These are phyloP conservation scores for Kernera saxatilis DNA, from an alignment of 345 rosid species.

Conservation along the genomic window DNA sequence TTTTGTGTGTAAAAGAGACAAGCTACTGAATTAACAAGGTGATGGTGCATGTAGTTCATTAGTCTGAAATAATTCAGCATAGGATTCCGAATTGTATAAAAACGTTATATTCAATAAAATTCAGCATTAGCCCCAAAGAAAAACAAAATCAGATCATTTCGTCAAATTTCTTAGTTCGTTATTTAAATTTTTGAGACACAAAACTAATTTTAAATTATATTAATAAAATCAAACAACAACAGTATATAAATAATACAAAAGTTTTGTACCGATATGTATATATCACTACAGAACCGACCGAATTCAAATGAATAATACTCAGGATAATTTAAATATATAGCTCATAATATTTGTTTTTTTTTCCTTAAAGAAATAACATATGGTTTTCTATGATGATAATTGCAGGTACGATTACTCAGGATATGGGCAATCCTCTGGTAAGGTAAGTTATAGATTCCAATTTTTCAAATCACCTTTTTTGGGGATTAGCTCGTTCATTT, in stretches of 20 bases:
- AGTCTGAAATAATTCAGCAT: neutral
- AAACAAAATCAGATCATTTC: neutral
- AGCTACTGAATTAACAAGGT: neutral
- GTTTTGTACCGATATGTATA: neutral
- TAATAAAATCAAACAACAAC: neutral
- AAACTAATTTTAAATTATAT: neutral
- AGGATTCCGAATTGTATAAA: neutral
- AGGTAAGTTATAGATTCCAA: slow-evolving; percentile 42
- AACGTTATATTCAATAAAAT: neutral
- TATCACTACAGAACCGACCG: neutral
- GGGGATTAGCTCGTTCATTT: neutral
- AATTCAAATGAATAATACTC: neutral
- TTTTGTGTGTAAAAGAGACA: neutral
- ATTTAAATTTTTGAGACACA: neutral
- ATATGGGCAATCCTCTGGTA: slow-evolving; percentile 84
- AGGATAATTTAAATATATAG: neutral
- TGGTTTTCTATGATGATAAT: neutral
- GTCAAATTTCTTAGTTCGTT: neutral
- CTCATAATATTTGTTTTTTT: neutral
- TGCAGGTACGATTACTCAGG: slow-evolving; percentile 91
- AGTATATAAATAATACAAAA: neutral
- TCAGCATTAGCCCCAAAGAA: neutral
- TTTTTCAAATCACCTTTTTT: neutral
- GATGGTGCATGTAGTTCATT: slow-evolving; percentile 6
- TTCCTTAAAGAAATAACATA: neutral